Evolutionary conservation across 1,139 yeast genomes (phyloP).

Genomic region (Hansenula sp.): DNA sequence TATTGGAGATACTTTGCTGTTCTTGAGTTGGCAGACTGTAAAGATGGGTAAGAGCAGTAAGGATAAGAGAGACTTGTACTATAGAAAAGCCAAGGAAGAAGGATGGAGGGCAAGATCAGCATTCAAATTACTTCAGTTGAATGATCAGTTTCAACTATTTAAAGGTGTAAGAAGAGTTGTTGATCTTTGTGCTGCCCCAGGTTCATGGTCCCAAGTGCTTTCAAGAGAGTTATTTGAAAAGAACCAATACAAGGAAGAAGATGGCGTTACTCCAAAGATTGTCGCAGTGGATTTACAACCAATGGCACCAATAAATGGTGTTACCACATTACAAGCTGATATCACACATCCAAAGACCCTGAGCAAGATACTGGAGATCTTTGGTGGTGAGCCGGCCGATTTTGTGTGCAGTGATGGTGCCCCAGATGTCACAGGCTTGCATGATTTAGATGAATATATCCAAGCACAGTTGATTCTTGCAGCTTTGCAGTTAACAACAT

Average conservation of each 20-base stretch:
- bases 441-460: slow-evolving; percentile 92
- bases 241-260: slow-evolving; percentile 21
- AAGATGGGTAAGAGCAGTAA: slow-evolving; percentile 92
- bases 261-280: slow-evolving; percentile 52
- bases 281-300: slow-evolving; percentile 97
- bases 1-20: not conserved
- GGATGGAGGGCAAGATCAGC: slow-evolving; percentile 98
- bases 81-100: slow-evolving; percentile 90
- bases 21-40: not conserved
- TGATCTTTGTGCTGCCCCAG: slow-evolving; percentile 98
- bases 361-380: slow-evolving; percentile 65
- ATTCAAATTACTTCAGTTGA: slow-evolving; percentile 81
- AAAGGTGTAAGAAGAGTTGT: slow-evolving; percentile 78
- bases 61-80: slow-evolving; percentile 89
- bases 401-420: slow-evolving; percentile 98
- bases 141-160: slow-evolving; percentile 84
- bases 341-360: slow-evolving; percentile 93
- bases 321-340: slow-evolving; percentile 89
- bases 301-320: slow-evolving; percentile 91
- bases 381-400: slow-evolving; percentile 92
- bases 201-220: slow-evolving; percentile 98
- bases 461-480: slow-evolving; percentile 92
- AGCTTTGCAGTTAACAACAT: slow-evolving; percentile 87
- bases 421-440: slow-evolving; percentile 96
- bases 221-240: slow-evolving; percentile 58